These are phyloP conservation scores for Aspergillus affinis DNA, from an alignment of 495 filamentous ascomycete genomes.

Conservation along the genomic window DNA sequence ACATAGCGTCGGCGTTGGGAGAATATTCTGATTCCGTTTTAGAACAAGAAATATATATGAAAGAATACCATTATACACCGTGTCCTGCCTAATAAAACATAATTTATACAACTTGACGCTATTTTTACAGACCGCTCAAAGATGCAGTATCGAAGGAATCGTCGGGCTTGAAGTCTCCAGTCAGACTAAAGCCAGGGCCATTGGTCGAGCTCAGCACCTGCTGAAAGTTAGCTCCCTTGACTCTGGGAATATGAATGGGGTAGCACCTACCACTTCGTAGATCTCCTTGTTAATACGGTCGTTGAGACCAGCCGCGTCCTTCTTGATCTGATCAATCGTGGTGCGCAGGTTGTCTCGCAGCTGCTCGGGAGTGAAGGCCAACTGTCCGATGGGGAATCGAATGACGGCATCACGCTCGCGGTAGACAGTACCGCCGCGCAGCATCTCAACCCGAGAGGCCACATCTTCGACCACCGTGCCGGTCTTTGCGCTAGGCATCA, in stretches of 20 bases:
- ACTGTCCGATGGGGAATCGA: slow-evolving; percentile 82
- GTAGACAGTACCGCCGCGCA: slow-evolving; percentile 83
- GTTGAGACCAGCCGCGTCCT: slow-evolving; percentile 66
- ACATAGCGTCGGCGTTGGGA: slow-evolving; percentile 47
- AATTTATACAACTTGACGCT: slow-evolving; percentile 42
- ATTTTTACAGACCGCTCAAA: slow-evolving; percentile 46
- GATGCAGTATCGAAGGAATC: slow-evolving; percentile 52
- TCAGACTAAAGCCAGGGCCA: slow-evolving; percentile 83
- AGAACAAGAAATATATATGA: slow-evolving; percentile 28
- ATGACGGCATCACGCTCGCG: slow-evolving; percentile 83
- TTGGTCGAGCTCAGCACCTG: slow-evolving; percentile 84
- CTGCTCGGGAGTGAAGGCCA: slow-evolving; percentile 86
- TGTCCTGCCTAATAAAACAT: slow-evolving; percentile 47
- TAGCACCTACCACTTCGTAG: slow-evolving; percentile 73
- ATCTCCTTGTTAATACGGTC: slow-evolving; percentile 77
- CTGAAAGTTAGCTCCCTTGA: slow-evolving; percentile 13
- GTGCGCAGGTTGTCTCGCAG: slow-evolving; percentile 80
- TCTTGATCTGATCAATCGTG: slow-evolving; percentile 74
- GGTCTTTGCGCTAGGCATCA: slow-evolving; percentile 88
- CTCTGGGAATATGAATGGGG: background rate
- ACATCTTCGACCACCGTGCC: slow-evolving; percentile 86
- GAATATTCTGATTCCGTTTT: slow-evolving; percentile 23
- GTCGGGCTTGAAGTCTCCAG: slow-evolving; percentile 66
- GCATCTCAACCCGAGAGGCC: slow-evolving; percentile 63
- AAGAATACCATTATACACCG: slow-evolving; percentile 56